Base-by-base conservation (phyloP, 441 rosid genomes). In the Rhodomyrtus psidioides region DNA sequence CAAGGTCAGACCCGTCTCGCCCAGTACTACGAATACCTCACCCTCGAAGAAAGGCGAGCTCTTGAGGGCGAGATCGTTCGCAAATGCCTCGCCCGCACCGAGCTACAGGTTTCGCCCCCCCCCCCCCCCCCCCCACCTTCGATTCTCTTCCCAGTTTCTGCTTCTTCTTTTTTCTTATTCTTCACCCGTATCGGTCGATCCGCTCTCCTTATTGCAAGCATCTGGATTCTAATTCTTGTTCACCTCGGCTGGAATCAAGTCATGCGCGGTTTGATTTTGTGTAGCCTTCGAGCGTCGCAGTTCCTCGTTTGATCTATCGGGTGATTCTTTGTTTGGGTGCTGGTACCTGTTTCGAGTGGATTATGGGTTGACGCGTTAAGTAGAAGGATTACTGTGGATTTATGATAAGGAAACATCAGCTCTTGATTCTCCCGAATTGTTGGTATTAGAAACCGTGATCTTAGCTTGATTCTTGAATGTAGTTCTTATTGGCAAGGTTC, bases 41-140 rank as follows among this genome's bases (percentile, higher is more conserved):
- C 97, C 74, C 98, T 96, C 65, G 99, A 96, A 84, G 99, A 97
- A 89, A 95, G 98, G 82, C 98, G 99, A 21, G 99, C 99, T 62
- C 98, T 97, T 34, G 98, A 97, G 88, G 99, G 99, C 89, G 99
- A 97, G 88, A 97, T 97, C 91, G 99, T 97, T 81, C 99, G 99
- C 89, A 97, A 97, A 91, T 97, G 99, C 89, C 98, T 97, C 90
- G 99, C 99, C 54, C 99, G 99, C 90, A 91, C 86, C 89, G 98
- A 97, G 59, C 98, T 94, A 70, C 99, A 97, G 99, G 99, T 96
- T 28, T 1, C 46, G 14, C 26, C 76, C 24, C 23, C 39, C 21
- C 51, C 13, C n/a, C n/a, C n/a, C n/a, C n/a, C n/a, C n/a, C n/a
- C n/a, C n/a, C n/a, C n/a, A n/a, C n/a, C 28, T 86, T 84, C 28